Evolutionary conservation across 2,329 filamentous ascomycete genomes (phyloP).

Genomic region (Ceratocystis ficicola): DNA sequence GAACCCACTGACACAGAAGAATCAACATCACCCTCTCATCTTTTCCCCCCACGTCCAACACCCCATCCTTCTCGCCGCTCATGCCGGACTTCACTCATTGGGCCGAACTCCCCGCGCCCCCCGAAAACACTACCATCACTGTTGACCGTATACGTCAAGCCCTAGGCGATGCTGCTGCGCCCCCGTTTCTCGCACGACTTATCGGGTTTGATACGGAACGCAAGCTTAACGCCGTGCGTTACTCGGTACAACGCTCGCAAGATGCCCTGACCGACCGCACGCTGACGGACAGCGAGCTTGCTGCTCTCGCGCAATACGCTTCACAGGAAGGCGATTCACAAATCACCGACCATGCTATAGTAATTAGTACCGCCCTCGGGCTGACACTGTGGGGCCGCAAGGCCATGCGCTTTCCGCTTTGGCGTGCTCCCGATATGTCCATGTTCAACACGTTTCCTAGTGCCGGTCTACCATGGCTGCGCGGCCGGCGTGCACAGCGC

Average conservation of each 20-base stretch:
- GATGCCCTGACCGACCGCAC: constrained; percentile 27
- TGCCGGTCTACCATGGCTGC: constrained; percentile 24
- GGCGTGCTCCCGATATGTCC: constrained; percentile 28
- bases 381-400: constrained; percentile 27
- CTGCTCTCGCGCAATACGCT: constrained; percentile 30
- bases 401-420: constrained; percentile 34
- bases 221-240: constrained; percentile 25
- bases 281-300: constrained; percentile 31
- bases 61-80: background rate
- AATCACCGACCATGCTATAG: constrained; percentile 28
- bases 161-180: constrained; percentile 14
- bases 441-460: constrained; percentile 27
- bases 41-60: background rate
- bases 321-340: constrained; percentile 20
- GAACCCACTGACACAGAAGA: too few relatives aligned
- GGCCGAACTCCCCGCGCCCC: constrained; percentile 16
- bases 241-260: constrained; percentile 18
- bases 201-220: constrained; percentile 17
- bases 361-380: constrained; percentile 26
- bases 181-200: constrained; percentile 18
- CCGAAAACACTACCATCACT: constrained; percentile 14
- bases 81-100: constrained; percentile 19
- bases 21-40: background rate
- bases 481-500: constrained; percentile 25
- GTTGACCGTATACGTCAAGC: constrained; percentile 14